Percentiles rank a stretch among this genome's conserved stretches.
These are phyloP conservation scores for Lactarius evosmus DNA, from an alignment of 768 basidiomycete species.

Conservation along the genomic window DNA sequence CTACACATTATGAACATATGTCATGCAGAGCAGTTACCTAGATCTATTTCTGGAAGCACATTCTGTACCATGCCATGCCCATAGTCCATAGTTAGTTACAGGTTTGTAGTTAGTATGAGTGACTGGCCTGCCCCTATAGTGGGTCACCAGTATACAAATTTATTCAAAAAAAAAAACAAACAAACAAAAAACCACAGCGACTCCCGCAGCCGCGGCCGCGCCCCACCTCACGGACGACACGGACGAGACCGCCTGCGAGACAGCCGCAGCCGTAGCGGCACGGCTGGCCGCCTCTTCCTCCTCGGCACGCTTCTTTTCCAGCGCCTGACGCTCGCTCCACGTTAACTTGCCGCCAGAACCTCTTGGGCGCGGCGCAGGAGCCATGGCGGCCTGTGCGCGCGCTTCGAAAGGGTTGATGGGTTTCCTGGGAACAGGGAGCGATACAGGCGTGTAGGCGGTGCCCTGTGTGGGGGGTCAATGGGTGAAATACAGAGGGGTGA, in stretches of 20 bases:
- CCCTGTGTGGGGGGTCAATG: constrained; percentile 40
- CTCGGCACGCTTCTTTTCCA: constrained; percentile 79
- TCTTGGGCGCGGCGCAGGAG: constrained; percentile 30
- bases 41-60: too few relatives aligned
- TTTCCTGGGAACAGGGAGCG: constrained; percentile 79
- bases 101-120: too few relatives aligned
- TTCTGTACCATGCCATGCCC: too few relatives aligned
- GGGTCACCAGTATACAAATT: too few relatives aligned
- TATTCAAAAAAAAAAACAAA: too few relatives aligned
- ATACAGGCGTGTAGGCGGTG: constrained; percentile 86
- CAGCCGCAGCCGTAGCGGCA: constrained; percentile 30
- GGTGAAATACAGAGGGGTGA: background rate
- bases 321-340: constrained; percentile 90
- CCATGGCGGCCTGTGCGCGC: constrained; percentile 27
- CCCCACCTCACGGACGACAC: constrained; percentile 13
- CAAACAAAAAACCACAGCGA: constrained; percentile 1
- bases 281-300: constrained; percentile 71
- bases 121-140: too few relatives aligned
- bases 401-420: constrained; percentile 77
- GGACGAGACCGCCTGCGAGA: constrained; percentile 22
- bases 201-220: constrained; percentile 42
- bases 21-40: too few relatives aligned
- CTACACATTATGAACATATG: too few relatives aligned
- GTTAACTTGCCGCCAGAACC: constrained; percentile 73
- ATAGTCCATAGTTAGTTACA: too few relatives aligned